Conservation (phyloP, 1,139 yeast genomes). For the Blastobotrys illinoisensis region DNA sequence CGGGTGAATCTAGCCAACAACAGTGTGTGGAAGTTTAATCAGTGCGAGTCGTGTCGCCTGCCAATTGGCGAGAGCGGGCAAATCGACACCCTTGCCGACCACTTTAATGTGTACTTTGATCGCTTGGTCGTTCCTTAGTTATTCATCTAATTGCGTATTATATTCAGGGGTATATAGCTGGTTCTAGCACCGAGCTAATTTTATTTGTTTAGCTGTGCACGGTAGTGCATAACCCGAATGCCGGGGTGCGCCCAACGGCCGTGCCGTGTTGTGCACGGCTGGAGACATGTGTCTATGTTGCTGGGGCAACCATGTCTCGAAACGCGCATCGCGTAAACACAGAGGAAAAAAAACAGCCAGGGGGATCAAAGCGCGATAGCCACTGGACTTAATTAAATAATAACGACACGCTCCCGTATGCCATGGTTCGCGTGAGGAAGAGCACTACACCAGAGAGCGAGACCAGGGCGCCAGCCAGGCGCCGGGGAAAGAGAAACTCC, state of each 20-base stretch:
- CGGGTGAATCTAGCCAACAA: slow-evolving; percentile 6
- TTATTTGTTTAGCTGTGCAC: too few species aligned
- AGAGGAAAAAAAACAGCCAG: background rate
- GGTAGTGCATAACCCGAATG: too few species aligned
- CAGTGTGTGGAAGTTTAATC: slow-evolving; percentile 6
- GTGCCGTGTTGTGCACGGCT: background rate
- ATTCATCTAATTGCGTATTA: too few species aligned
- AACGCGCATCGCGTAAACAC: background rate
- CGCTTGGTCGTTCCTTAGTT: background rate
- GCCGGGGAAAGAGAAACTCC: background rate
- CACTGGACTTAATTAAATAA: background rate
- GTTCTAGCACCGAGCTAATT: too few species aligned
- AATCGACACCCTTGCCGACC: slow-evolving; percentile 8
- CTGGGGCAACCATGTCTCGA: background rate
- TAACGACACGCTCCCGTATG: background rate
- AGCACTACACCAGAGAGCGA: background rate
- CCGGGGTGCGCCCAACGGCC: too few species aligned
- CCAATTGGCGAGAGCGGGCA: slow-evolving; percentile 6
- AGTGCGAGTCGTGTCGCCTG: slow-evolving; percentile 5
- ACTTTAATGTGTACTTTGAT: slow-evolving; percentile 9
- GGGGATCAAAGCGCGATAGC: background rate
- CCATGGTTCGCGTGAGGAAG: background rate
- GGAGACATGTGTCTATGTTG: background rate
- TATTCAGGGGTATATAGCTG: too few species aligned
- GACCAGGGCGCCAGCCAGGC: background rate